Percentiles rank a stretch among this genome's conserved stretches.
Conservation (phyloP, 2,329 filamentous ascomycete genomes). For the Cryphonectria naterciae region DNA sequence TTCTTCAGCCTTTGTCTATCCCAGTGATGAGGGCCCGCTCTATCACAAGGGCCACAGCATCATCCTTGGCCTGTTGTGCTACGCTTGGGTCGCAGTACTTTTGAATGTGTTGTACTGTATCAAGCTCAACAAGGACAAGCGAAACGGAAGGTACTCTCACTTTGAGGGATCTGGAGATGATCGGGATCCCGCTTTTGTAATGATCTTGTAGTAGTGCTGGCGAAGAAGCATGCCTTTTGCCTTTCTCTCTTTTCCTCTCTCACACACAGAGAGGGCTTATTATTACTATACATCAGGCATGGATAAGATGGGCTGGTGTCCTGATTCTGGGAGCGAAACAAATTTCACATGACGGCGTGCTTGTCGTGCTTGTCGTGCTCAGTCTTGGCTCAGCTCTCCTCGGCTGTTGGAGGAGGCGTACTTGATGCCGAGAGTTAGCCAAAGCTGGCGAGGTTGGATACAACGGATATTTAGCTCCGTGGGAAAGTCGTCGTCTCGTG, state of each 20-base stretch:
- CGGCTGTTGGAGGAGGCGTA: neutral
- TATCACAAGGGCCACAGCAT: constrained; percentile 66
- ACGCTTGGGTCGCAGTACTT: constrained; percentile 64
- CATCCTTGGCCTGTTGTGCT: constrained; percentile 62
- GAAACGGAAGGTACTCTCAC: constrained; percentile 59
- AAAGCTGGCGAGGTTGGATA: neutral
- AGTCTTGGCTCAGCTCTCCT: neutral
- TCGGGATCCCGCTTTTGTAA: constrained; percentile 63
- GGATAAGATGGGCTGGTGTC: neutral
- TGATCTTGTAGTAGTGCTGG: constrained; percentile 54
- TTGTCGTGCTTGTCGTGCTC: neutral
- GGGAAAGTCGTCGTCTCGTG: neutral
- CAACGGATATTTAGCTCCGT: neutral
- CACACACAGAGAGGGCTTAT: too few species aligned
- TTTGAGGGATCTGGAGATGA: constrained; percentile 65
- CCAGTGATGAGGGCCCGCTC: constrained; percentile 56
- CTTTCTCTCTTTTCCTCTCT: neutral
- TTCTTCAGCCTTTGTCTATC: constrained; percentile 60
- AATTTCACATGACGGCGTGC: neutral
- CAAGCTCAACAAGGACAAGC: constrained; percentile 68
- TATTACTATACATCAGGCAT: neutral
- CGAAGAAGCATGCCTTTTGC: neutral
- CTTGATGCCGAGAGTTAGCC: too few species aligned
- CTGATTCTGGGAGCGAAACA: neutral
- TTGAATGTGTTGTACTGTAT: constrained; percentile 64